Conservation (phyloP, 2,329 filamentous ascomycete species). For the Dothiorella sarmentorum region DNA sequence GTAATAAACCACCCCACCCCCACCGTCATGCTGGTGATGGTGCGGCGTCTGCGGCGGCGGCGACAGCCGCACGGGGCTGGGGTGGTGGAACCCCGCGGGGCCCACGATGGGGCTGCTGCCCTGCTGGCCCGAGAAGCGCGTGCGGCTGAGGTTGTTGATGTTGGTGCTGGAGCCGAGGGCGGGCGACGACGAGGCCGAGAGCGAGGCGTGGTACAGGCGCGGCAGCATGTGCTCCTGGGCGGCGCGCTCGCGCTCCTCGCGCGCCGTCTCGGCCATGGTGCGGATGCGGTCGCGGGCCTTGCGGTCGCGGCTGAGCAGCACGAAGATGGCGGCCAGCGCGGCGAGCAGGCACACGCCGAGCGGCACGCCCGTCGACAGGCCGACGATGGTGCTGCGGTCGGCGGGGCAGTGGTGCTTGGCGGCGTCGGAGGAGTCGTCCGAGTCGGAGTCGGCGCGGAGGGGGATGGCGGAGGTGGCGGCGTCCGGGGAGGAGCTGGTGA, state of each 20-base stretch:
- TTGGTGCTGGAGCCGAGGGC: not conserved
- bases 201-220: not conserved
- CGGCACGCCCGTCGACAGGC: slow-evolving; percentile 8
- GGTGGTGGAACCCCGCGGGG: too few species aligned
- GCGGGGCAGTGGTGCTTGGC: not conserved
- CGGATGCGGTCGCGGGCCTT: slow-evolving; percentile 11
- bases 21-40: not conserved
- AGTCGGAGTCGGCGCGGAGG: not conserved
- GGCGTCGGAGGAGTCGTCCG: not conserved
- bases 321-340: slow-evolving; percentile 8
- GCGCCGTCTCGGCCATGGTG: not conserved
- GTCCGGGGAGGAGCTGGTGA: not conserved
- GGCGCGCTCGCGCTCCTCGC: slow-evolving; percentile 11
- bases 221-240: slow-evolving; percentile 5
- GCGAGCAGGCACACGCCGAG: slow-evolving; percentile 10
- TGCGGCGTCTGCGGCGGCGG: not conserved
- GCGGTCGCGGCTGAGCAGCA: slow-evolving; percentile 6
- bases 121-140: not conserved
- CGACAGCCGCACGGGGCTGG: too few species aligned
- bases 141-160: not conserved
- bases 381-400: slow-evolving; percentile 10
- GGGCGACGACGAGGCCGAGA: not conserved
- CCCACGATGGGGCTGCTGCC: not conserved
- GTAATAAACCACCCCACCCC: too few species aligned
- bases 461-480: not conserved